A percentile compares a stretch with the other conserved stretches of the same genome.
phyloP scores from a whole-genome alignment of 2,329 filamentous ascomycete genomes.

The Mycosphaerella sp. region DNA sequence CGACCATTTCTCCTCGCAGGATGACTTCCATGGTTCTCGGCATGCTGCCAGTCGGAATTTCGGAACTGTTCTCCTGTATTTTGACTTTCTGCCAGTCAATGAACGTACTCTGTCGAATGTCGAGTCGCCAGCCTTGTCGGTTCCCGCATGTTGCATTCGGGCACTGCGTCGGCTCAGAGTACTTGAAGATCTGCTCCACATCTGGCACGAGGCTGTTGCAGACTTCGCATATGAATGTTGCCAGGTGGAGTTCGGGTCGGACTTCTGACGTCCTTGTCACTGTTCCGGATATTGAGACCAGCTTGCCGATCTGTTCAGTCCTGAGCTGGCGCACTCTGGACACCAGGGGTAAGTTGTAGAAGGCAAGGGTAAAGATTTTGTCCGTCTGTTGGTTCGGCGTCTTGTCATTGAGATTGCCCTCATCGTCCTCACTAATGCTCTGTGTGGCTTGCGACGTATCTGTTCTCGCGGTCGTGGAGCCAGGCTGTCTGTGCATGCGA shows the following conservation, averaged over 20 bases:
- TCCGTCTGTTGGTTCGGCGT: conserved; percentile 93
- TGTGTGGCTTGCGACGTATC: conserved; percentile 54
- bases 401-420: conserved; percentile 57
- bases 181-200: conserved; percentile 94
- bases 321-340: conserved; percentile 80
- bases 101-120: conserved; percentile 94
- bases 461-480: conserved; percentile 60
- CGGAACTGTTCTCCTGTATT: conserved; percentile 95
- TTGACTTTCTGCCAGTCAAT: conserved; percentile 99
- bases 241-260: conserved; percentile 82
- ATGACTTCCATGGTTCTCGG: conserved; percentile 97
- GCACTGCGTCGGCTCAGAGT: conserved; percentile 93
- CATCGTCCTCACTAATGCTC: conserved; percentile 56
- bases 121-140: conserved; percentile 87
- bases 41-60: conserved; percentile 98
- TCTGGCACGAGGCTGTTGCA: conserved; percentile 82
- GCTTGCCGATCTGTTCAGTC: conserved; percentile 82
- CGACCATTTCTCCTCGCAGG: conserved; percentile 91
- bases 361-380: conserved; percentile 87
- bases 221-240: conserved; percentile 84
- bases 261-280: conserved; percentile 97
- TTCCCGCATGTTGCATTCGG: conserved; percentile 85
- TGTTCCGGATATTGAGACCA: conserved; percentile 93
- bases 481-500: conserved; percentile 80
- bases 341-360: conserved; percentile 86